Base-by-base conservation (phyloP, 179 eudicot species). In the Spergularia azorica region DNA sequence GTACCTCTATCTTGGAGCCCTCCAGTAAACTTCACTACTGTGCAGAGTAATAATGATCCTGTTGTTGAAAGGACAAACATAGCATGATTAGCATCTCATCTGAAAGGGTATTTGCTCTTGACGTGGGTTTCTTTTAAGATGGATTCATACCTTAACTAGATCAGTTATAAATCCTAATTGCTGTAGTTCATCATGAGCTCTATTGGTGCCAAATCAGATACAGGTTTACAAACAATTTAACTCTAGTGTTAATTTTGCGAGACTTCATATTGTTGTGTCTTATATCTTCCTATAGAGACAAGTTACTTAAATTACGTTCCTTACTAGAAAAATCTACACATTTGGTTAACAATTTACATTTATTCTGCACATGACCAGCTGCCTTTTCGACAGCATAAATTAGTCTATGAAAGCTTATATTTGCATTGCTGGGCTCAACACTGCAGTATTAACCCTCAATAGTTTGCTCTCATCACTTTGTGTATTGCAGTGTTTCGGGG, bases 401-500 rank as follows among this genome's bases (percentile, higher is more conserved):
- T 43, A 5, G 50, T 50, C 26, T 41, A 55, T 9, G 63, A 51
- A 61, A 64, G 10, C 64, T 58, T 17, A 61, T 39, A 54, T 26
- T 69, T 55, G 18, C 26, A 20, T 39, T 38, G 76, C 36, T 63
- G 17, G 57, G 71, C 26, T 11, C 69, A 58, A 39, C 59, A 62
- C 60, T 67, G 43, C 58, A 63, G 10, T 9, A 62, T 54, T 56
- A 51, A 77, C 66, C 46, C 68, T 56, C 36, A 68, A 39, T n/a
- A 68, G 61, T 78, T 73, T 72, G 52, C 70, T 20, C 18, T 71
- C 67, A 11, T 76, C 21, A 81, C 80, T 75, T 75, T 71, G 52
- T 79, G 38, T 70, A 63, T 71, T 81, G 78, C 88, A 96, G 99
- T 79, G 89, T 90, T 78, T 87, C 90, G 36, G 96, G 88, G 71